These are phyloP conservation scores for Lipomyces yarrowii DNA, from an alignment of 1,139 yeast genomes.

Conservation along the genomic window DNA sequence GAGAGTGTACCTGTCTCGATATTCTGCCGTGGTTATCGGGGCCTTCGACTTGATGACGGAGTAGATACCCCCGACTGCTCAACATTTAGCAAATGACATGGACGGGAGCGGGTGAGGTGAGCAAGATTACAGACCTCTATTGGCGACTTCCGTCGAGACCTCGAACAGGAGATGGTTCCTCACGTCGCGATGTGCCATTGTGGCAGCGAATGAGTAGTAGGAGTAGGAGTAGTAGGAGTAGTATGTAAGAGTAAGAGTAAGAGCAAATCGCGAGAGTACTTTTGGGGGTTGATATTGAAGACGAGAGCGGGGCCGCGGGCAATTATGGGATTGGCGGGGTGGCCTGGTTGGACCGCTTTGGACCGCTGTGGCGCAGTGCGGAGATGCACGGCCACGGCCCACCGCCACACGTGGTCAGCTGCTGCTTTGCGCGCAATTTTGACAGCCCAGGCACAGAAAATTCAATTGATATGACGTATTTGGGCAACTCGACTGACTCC, in stretches of 20 bases:
- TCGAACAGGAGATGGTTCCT: slow-evolving; percentile 87
- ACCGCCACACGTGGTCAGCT: slow-evolving; percentile 3
- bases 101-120: too few relatives aligned
- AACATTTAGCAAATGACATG: too few relatives aligned
- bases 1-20: slow-evolving; percentile 83
- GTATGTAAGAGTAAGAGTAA: neutral
- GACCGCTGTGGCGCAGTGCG: neutral
- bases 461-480: neutral
- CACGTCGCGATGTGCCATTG: slow-evolving; percentile 43
- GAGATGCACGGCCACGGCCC: neutral
- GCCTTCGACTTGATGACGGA: slow-evolving; percentile 96
- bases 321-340: neutral
- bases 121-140: slow-evolving; percentile 55
- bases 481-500: neutral
- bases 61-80: slow-evolving; percentile 87
- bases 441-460: neutral
- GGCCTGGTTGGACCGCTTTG: neutral
- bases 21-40: slow-evolving; percentile 93
- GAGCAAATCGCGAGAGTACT: neutral
- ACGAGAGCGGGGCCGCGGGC: slow-evolving; percentile 1
- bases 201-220: neutral
- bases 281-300: neutral
- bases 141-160: slow-evolving; percentile 97
- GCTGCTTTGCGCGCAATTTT: neutral
- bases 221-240: neutral